Evolutionary conservation across 768 basidiomycete genomes (phyloP).

Genomic region (Phanerochaete carnosa): DNA sequence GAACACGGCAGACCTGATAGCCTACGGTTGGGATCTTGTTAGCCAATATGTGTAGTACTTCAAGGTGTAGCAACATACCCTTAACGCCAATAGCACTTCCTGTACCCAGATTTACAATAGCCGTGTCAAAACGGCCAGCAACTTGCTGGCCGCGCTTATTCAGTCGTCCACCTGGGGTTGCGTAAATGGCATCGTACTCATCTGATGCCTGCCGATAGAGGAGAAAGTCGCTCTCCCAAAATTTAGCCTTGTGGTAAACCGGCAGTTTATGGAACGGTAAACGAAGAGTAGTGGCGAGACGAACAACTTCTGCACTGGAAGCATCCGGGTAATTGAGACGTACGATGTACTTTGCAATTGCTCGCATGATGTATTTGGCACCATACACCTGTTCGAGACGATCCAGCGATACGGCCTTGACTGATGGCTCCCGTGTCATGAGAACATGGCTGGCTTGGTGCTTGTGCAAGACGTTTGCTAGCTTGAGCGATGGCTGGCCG

Average conservation of each 20-base stretch:
- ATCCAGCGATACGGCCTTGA: constrained; percentile 22
- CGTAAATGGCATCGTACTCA: constrained; percentile 1
- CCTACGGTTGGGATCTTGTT: constrained; percentile 21
- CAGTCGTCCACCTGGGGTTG: neutral
- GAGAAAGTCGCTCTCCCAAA: constrained; percentile 23
- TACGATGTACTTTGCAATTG: neutral
- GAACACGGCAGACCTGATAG: constrained; percentile 25
- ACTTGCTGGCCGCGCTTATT: constrained; percentile 8
- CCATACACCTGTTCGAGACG: constrained; percentile 22
- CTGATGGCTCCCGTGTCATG: constrained; percentile 25
- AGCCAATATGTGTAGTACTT: neutral
- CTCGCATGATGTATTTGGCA: constrained; percentile 20
- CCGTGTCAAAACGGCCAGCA: constrained; percentile 35
- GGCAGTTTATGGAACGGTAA: constrained; percentile 24
- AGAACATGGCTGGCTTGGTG: constrained; percentile 6
- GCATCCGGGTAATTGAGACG: neutral
- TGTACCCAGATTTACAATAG: constrained; percentile 16
- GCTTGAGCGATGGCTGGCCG: too few relatives aligned
- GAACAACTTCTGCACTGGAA: neutral
- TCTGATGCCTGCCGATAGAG: neutral
- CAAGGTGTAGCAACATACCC: neutral
- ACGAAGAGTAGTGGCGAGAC: neutral
- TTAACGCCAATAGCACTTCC: neutral
- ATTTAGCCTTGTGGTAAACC: constrained; percentile 34
- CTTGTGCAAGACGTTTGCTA: constrained; percentile 9